Base-by-base conservation (phyloP, 306 rosid genomes). In the Adenanthera pavonina region DNA sequence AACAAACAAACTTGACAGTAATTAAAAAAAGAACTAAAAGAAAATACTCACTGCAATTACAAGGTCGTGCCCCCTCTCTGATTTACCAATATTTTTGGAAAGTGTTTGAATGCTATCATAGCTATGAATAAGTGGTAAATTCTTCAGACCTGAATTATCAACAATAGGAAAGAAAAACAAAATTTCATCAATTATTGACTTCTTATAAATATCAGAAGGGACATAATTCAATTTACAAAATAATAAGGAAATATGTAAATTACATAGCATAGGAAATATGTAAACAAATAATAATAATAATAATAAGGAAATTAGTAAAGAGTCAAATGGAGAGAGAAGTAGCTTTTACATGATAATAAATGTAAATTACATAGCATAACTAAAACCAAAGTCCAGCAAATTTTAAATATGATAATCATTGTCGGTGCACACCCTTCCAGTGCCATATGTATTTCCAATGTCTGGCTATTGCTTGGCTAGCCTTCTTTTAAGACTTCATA, bases 111-210 rank as follows among this genome's bases (percentile, higher is more conserved):
- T 90, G 90, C 92, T 90, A 6, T 88, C 97, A 87, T 90, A 95
- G 79, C 99, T 86, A 87, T 93, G 99, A 86, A 92, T 92, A 80
- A 92, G 90, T 61, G 99, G 99, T 91, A 93, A 87, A 84, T 91
- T 80, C 91, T 91, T 89, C 85, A 89, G 89, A 81, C 91, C 99
- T 95, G 78, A 83, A 84, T 75, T 36, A 73, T 64, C 49, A 79
- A 60, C 34, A 67, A 43, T 30, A 74, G 43, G 74, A 73, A 74
- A 76, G 65, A 51, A 62, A 34, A 65, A 76, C 20, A 81, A 53
- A 81, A 49, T 19, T 69, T 74, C 15, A 82, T 47, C 67, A 74
- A 62, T 36, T 62, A 75, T 53, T 35, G 35, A 65, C 16, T 59
- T 25, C 79, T 53, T n/a, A 66, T 12, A 20, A 70, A 38, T 17